These are phyloP conservation scores for Samsoniella hepiali DNA, from an alignment of 2,329 filamentous ascomycete genomes.

Conservation along the genomic window DNA sequence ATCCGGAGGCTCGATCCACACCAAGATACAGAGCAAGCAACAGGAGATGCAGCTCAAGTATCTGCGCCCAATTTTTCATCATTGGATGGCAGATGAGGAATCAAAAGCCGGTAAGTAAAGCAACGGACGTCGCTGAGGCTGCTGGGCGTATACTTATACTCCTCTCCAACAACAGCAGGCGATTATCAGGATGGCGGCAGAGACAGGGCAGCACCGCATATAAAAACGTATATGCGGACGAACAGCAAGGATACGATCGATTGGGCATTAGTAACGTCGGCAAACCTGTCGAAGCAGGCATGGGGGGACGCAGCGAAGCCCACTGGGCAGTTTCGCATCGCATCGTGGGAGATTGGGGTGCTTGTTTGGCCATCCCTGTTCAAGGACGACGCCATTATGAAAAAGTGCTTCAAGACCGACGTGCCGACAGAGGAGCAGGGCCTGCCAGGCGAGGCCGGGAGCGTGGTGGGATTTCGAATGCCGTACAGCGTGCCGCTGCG, in stretches of 20 bases:
- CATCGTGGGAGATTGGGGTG: slow-evolving; percentile 82
- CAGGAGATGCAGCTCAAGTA: slow-evolving; percentile 74
- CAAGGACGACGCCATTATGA: slow-evolving; percentile 54
- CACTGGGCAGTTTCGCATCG: slow-evolving; percentile 63
- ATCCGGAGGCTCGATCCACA: slow-evolving; percentile 78
- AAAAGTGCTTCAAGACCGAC: slow-evolving; percentile 65
- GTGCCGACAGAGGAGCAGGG: slow-evolving; percentile 34
- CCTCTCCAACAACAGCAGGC: not conserved
- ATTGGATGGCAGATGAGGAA: slow-evolving; percentile 66
- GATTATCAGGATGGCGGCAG: slow-evolving; percentile 52
- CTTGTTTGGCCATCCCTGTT: slow-evolving; percentile 72
- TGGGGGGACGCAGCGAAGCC: slow-evolving; percentile 68
- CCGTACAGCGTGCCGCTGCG: slow-evolving; percentile 79
- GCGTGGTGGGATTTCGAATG: slow-evolving; percentile 67
- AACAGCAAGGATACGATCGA: slow-evolving; percentile 55
- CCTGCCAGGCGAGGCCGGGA: slow-evolving; percentile 25
- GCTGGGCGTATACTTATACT: not conserved
- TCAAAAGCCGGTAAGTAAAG: not conserved
- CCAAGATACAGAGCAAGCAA: slow-evolving; percentile 65
- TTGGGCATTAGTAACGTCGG: slow-evolving; percentile 86
- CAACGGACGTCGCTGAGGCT: not conserved
- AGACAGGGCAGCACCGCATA: slow-evolving; percentile 73
- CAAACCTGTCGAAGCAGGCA: slow-evolving; percentile 85
- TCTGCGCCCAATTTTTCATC: slow-evolving; percentile 65
- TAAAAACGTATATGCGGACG: slow-evolving; percentile 83